Conservation (phyloP, 352 stramenopile genomes). For the Phytopythium montanum region DNA sequence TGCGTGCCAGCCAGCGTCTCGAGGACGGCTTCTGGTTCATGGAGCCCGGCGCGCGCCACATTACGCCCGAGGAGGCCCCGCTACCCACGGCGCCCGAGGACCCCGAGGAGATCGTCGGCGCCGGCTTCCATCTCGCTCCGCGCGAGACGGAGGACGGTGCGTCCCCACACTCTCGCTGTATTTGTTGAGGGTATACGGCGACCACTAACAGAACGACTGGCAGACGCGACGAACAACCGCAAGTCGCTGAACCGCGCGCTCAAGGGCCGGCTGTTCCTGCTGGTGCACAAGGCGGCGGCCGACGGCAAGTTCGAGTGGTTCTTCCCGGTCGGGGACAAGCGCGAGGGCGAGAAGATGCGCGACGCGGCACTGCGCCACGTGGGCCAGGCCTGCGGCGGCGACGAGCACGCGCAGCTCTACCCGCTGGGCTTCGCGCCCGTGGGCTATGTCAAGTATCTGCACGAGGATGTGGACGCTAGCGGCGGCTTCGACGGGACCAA, state of each 20-base stretch:
- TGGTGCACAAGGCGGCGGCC: constrained; percentile 50
- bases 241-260: constrained; percentile 83
- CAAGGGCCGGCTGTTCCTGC: constrained; percentile 74
- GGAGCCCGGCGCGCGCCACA: constrained; percentile 66
- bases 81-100: constrained; percentile 56
- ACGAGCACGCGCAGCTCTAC: constrained; percentile 25
- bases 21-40: constrained; percentile 87
- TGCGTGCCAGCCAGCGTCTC: constrained; percentile 73
- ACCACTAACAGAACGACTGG: neutral
- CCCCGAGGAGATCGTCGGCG: constrained; percentile 65
- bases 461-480: constrained; percentile 33
- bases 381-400: constrained; percentile 34
- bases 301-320: constrained; percentile 74
- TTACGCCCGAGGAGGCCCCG: constrained; percentile 72
- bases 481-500: constrained; percentile 72
- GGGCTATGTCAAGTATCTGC: constrained; percentile 67
- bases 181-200: neutral
- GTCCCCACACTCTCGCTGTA: no score
- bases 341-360: constrained; percentile 71
- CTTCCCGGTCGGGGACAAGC: constrained; percentile 65
- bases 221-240: constrained; percentile 69
- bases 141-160: constrained; percentile 64
- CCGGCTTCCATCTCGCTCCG: constrained; percentile 70
- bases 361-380: constrained; percentile 70
- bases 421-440: constrained; percentile 74